Conservation (phyloP, 2,329 filamentous ascomycete genomes). For the Xylaria digitata region DNA sequence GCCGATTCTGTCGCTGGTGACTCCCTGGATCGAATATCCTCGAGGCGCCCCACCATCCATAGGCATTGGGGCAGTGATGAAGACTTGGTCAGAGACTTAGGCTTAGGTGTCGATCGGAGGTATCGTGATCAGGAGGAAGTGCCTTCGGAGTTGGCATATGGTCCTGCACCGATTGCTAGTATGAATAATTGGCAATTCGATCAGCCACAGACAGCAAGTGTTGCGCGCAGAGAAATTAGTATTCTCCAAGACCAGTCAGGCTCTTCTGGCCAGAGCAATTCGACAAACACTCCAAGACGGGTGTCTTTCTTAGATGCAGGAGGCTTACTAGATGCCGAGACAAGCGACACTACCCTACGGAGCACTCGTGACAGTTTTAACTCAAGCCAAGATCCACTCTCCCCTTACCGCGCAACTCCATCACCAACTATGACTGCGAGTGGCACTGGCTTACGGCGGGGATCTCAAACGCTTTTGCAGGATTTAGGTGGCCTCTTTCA, state of each 20-base stretch:
- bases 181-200: constrained; percentile 63
- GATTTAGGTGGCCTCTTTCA: constrained; percentile 67
- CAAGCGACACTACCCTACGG: constrained; percentile 43
- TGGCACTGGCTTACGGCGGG: constrained; percentile 60
- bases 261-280: constrained; percentile 53
- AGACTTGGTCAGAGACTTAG: constrained; percentile 84
- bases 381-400: constrained; percentile 56
- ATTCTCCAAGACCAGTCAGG: constrained; percentile 53
- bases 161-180: constrained; percentile 54
- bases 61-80: constrained; percentile 90
- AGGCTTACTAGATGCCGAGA: constrained; percentile 72
- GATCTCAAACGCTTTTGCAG: constrained; percentile 68
- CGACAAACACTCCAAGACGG: constrained; percentile 61
- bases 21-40: constrained; percentile 67
- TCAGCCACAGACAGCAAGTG: constrained; percentile 52
- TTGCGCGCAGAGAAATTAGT: constrained; percentile 59
- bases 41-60: constrained; percentile 63
- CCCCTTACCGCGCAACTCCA: constrained; percentile 52
- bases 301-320: constrained; percentile 90
- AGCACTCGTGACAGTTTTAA: constrained; percentile 56
- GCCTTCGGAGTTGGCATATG: constrained; percentile 45
- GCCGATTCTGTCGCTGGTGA: constrained; percentile 69
- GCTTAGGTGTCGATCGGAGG: constrained; percentile 71
- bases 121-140: constrained; percentile 55
- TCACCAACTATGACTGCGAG: constrained; percentile 60